These are phyloP conservation scores for Paracoccidioides brasiliensis DNA, from an alignment of 2,329 filamentous ascomycete genomes.

Conservation along the genomic window DNA sequence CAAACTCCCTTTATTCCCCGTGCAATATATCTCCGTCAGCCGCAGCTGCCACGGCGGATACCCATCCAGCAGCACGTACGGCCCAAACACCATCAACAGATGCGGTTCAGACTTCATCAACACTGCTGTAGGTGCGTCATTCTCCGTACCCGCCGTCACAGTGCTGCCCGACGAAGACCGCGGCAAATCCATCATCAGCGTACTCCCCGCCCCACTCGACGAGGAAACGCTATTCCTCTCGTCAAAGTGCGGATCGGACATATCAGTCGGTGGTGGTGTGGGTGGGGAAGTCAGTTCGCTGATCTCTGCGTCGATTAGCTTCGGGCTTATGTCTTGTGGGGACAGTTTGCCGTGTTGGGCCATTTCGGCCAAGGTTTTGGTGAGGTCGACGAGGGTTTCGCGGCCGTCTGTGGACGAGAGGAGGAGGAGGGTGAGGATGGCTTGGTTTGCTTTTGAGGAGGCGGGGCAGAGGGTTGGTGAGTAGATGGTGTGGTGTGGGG, in stretches of 20 bases:
- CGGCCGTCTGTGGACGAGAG: slow-evolving; percentile 80
- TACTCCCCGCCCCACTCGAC: neutral
- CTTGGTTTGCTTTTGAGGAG: slow-evolving; percentile 15
- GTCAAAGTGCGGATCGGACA: neutral
- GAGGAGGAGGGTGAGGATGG: slow-evolving; percentile 52
- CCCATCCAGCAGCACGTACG: slow-evolving; percentile 69
- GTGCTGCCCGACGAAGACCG: slow-evolving; percentile 16
- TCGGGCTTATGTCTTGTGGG: slow-evolving; percentile 66
- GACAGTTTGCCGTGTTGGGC: slow-evolving; percentile 75
- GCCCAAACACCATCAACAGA: slow-evolving; percentile 73
- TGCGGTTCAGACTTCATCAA: slow-evolving; percentile 76
- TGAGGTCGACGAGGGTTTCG: slow-evolving; percentile 88
- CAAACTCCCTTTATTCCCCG: slow-evolving; percentile 30
- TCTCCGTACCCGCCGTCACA: slow-evolving; percentile 5
- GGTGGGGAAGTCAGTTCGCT: slow-evolving; percentile 37
- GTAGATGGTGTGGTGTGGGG: slow-evolving; percentile 51
- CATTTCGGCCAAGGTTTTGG: slow-evolving; percentile 89
- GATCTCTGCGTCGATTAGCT: slow-evolving; percentile 82
- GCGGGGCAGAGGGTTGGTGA: slow-evolving; percentile 10
- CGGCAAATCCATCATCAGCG: slow-evolving; percentile 7
- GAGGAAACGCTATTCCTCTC: neutral
- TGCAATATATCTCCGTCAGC: slow-evolving; percentile 80
- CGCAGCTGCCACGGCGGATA: slow-evolving; percentile 96
- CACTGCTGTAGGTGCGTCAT: neutral
- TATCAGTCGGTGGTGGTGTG: slow-evolving; percentile 5